A percentile compares a stretch with the other conserved stretches of the same genome.
Evolutionary conservation across 208 protist genomes (phyloP).

Genomic region (Trypanosoma boissoni): DNA sequence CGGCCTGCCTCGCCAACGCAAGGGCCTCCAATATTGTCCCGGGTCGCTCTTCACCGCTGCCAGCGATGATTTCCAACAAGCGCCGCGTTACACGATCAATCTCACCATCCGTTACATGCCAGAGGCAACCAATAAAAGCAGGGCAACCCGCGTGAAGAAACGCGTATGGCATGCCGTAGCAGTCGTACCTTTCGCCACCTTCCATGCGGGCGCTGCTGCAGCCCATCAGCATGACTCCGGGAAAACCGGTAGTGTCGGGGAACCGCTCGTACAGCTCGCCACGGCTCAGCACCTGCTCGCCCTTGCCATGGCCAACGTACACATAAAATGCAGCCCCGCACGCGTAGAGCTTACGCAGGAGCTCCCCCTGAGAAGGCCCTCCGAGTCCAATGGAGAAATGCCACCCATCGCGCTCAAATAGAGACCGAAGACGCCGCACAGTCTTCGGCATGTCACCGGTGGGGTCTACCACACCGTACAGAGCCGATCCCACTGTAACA

Average conservation of each 20-base stretch:
- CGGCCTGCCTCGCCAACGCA: conserved; percentile 36
- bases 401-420: conserved; percentile 26
- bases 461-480: conserved; percentile 23
- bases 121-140: conserved; percentile 61
- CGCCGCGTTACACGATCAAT: conserved; percentile 62
- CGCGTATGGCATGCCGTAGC: conserved; percentile 60
- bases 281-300: conserved; percentile 44
- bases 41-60: background rate
- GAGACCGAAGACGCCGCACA: conserved; percentile 17
- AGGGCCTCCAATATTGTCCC: conserved; percentile 47
- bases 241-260: conserved; percentile 18
- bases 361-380: conserved; percentile 13
- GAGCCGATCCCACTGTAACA: background rate
- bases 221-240: conserved; percentile 66
- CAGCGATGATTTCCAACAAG: conserved; percentile 26
- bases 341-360: conserved; percentile 24
- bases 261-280: conserved; percentile 48
- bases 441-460: conserved; percentile 34
- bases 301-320: conserved; percentile 67
- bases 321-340: conserved; percentile 38
- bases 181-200: conserved; percentile 30
- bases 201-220: conserved; percentile 70
- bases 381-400: conserved; percentile 11
- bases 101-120: conserved; percentile 81
- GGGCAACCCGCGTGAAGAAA: conserved; percentile 69